These are phyloP conservation scores for Tylopilus rubrobrunneus DNA, from an alignment of 768 basidiomycete genomes.

Conservation along the genomic window DNA sequence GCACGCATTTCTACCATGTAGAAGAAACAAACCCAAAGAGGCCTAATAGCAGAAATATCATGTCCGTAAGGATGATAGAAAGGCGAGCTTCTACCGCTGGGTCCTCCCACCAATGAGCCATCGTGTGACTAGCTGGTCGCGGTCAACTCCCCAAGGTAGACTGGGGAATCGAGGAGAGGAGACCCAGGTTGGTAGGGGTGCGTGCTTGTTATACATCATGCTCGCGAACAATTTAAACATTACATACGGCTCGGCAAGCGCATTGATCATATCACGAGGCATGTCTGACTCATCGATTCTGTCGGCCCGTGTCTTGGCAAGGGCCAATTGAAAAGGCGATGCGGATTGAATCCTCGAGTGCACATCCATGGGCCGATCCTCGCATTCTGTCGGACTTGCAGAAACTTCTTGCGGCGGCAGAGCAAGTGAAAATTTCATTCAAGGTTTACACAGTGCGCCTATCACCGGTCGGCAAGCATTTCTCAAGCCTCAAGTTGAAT, in stretches of 20 bases:
- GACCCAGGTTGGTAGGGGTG: background rate
- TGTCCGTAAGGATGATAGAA: background rate
- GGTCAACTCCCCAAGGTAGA: too few relatives aligned
- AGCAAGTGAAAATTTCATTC: too few relatives aligned
- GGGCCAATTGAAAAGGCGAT: too few relatives aligned
- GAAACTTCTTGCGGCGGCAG: too few relatives aligned
- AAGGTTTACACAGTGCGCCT: too few relatives aligned
- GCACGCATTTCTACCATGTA: background rate
- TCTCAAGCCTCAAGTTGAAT: too few relatives aligned
- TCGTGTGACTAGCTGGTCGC: background rate
- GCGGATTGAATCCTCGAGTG: background rate
- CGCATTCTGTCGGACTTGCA: background rate
- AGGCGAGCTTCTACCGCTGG: conserved; percentile 4
- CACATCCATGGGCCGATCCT: background rate
- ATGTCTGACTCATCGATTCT: background rate
- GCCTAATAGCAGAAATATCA: conserved; percentile 14
- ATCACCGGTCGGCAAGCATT: too few relatives aligned
- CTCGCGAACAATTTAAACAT: too few relatives aligned
- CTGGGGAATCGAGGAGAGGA: background rate
- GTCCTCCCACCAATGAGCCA: conserved; percentile 20
- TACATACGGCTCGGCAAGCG: background rate
- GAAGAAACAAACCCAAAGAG: conserved; percentile 12
- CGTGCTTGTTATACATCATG: background rate
- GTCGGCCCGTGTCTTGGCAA: background rate
- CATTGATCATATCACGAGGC: background rate